These are phyloP conservation scores for Chaetothyriales sp. DNA, from an alignment of 2,329 filamentous ascomycete species.

Conservation along the genomic window DNA sequence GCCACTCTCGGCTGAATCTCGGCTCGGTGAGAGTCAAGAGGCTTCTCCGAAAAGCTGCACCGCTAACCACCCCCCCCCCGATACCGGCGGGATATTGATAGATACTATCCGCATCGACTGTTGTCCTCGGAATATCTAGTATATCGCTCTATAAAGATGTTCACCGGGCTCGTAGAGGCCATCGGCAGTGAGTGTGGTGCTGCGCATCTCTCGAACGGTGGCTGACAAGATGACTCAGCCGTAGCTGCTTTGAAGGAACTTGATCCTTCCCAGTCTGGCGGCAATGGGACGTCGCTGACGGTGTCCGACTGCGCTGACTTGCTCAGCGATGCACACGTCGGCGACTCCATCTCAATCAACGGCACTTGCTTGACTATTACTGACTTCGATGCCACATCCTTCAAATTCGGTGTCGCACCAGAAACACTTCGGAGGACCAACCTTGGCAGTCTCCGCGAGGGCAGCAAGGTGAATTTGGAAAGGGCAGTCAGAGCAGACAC, in stretches of 20 bases:
- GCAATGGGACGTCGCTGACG: constrained; percentile 77
- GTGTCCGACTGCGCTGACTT: constrained; percentile 65
- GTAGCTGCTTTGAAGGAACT: constrained; percentile 68
- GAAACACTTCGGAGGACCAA: constrained; percentile 94
- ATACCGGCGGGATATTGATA: constrained; percentile 13
- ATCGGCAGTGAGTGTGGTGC: constrained; percentile 60
- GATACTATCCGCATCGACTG: constrained; percentile 35
- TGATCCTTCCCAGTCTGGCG: constrained; percentile 56
- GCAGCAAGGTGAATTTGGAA: constrained; percentile 76
- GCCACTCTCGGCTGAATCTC: too few species aligned
- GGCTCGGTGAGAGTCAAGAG: too few species aligned
- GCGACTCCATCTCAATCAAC: constrained; percentile 91
- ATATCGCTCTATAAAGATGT: constrained; percentile 50
- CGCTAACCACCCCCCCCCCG: too few species aligned
- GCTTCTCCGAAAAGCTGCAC: too few species aligned
- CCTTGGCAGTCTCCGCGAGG: constrained; percentile 57
- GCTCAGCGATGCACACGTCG: constrained; percentile 67
- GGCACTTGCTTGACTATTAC: constrained; percentile 92
- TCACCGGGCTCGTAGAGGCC: constrained; percentile 86
- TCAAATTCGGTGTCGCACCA: constrained; percentile 88
- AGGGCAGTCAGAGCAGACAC: constrained; percentile 80
- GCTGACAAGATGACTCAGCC: constrained; percentile 38
- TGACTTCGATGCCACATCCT: constrained; percentile 44
- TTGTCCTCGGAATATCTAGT: constrained; percentile 29
- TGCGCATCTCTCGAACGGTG: constrained; percentile 2